Evolutionary conservation across 2,329 filamentous ascomycete species (phyloP).

Genomic region (Colletotrichum limetticola): DNA sequence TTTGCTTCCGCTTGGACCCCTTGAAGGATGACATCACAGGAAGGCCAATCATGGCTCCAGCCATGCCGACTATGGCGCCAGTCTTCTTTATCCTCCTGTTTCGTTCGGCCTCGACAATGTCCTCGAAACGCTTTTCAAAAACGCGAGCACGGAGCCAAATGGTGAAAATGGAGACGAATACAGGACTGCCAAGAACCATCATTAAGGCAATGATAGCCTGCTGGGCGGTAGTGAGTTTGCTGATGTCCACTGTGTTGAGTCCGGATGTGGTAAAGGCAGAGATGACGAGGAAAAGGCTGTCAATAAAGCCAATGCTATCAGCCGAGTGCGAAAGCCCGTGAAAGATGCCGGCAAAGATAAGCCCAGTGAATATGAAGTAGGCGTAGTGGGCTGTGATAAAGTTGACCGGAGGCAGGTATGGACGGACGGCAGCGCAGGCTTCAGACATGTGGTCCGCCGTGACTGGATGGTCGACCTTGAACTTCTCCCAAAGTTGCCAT

Average conservation of each 20-base stretch:
- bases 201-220: conserved; percentile 73
- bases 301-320: conserved; percentile 67
- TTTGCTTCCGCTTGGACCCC: conserved; percentile 12
- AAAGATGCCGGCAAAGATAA: conserved; percentile 70
- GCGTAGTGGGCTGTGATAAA: conserved; percentile 74
- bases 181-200: conserved; percentile 73
- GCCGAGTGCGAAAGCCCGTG: conserved; percentile 65
- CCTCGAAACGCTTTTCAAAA: conserved; percentile 70
- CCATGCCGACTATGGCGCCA: conserved; percentile 37
- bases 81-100: conserved; percentile 43
- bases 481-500: conserved; percentile 23
- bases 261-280: conserved; percentile 76
- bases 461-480: conserved; percentile 20
- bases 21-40: conserved; percentile 24
- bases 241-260: conserved; percentile 74
- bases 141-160: conserved; percentile 68
- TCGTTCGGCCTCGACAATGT: conserved; percentile 58
- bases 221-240: conserved; percentile 73
- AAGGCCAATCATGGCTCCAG: conserved; percentile 40
- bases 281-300: conserved; percentile 73
- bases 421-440: conserved; percentile 18
- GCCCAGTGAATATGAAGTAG: conserved; percentile 69
- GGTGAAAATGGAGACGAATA: conserved; percentile 74
- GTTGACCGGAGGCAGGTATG: conserved; percentile 57
- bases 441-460: conserved; percentile 19